phyloP scores from a whole-genome alignment of 2,329 filamentous ascomycete species.

The Epichloe glyceriae region DNA sequence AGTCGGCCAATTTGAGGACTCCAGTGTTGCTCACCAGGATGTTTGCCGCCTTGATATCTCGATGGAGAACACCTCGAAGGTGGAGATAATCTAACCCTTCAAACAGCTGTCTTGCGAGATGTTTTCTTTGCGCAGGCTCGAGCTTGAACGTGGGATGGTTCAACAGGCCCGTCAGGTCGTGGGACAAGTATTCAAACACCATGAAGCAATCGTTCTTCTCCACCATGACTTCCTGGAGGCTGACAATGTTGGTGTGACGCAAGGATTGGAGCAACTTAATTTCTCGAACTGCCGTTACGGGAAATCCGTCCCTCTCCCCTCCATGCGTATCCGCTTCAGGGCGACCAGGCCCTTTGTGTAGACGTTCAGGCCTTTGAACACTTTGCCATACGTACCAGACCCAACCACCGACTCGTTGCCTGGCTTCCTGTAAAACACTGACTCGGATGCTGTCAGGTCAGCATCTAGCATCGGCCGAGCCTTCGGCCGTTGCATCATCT shows the following conservation, averaged over 20 bases:
- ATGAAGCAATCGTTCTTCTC: conserved; percentile 98
- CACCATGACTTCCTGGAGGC: conserved; percentile 87
- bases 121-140: conserved; percentile 76
- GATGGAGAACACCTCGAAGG: conserved; percentile 81
- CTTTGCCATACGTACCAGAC: conserved; percentile 90
- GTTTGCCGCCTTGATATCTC: conserved; percentile 97
- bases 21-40: conserved; percentile 87
- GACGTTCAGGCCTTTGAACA: conserved; percentile 89
- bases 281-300: conserved; percentile 80
- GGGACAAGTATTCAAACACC: conserved; percentile 97
- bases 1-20: conserved; percentile 85
- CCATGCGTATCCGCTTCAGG: conserved; percentile 86
- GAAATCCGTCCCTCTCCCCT: conserved; percentile 81
- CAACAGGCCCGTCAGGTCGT: conserved; percentile 86
- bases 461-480: conserved; percentile 55
- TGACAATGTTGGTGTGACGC: conserved; percentile 70
- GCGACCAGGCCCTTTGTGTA: conserved; percentile 76
- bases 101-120: conserved; percentile 85
- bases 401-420: conserved; percentile 96
- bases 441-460: conserved; percentile 68
- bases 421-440: conserved; percentile 87
- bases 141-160: conserved; percentile 90
- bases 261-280: conserved; percentile 86
- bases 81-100: conserved; percentile 91
- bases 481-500: conserved; percentile 57